Evolutionary conservation across 2,329 filamentous ascomycete species (phyloP).

Genomic region (Penicillium olsonii): DNA sequence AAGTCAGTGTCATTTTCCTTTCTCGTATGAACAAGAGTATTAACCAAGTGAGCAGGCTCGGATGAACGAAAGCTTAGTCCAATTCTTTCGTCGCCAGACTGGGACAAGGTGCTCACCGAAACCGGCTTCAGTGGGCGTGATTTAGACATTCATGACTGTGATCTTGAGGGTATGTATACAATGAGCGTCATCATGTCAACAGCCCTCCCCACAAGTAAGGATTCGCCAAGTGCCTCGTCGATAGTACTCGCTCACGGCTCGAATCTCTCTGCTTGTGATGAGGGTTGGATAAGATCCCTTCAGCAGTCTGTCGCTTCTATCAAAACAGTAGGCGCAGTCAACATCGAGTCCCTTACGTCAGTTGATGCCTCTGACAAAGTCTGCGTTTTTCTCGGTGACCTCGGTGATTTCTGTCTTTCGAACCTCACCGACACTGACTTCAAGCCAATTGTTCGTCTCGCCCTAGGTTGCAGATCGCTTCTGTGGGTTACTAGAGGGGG

Average conservation of each 20-base stretch:
- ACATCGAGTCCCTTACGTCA: not conserved
- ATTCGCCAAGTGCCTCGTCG: not conserved
- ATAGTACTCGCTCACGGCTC: not conserved
- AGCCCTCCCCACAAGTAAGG: not conserved
- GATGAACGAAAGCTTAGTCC: not conserved
- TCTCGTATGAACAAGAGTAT: not conserved
- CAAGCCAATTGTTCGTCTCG: not conserved
- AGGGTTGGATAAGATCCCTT: not conserved
- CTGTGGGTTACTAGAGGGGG: conserved; percentile 12
- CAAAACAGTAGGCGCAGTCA: not conserved
- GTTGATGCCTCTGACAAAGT: not conserved
- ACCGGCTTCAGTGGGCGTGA: conserved; percentile 9
- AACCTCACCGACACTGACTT: not conserved
- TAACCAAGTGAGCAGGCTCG: not conserved
- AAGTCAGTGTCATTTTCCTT: not conserved
- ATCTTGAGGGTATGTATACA: not conserved
- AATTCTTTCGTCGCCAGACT: not conserved
- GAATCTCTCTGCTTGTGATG: not conserved
- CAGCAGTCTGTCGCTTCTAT: not conserved
- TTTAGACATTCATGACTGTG: conserved; percentile 6
- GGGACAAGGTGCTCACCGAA: not conserved
- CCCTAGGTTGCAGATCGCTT: not conserved
- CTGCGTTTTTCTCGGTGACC: not conserved
- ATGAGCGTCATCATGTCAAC: conserved; percentile 1
- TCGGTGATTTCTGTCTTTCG: not conserved